Evolutionary conservation across 2,329 filamentous ascomycete species (phyloP), one percentile per base, ranked within the genome.

Genomic region (Colletotrichum sp.): DNA sequence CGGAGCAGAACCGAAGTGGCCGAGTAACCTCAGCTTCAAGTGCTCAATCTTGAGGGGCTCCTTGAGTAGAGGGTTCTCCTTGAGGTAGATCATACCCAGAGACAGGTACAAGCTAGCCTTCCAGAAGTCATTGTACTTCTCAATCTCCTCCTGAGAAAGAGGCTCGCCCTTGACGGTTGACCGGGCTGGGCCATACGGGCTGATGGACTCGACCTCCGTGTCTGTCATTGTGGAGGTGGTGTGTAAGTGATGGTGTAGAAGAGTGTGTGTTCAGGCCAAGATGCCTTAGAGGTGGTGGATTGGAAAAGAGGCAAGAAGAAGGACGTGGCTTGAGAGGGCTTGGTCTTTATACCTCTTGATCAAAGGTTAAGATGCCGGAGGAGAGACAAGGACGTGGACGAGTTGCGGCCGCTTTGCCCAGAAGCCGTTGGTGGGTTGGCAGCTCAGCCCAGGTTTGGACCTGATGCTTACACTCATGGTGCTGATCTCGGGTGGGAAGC

Each of bases 1-100:
- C n/a, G 94, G 92, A 66, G 94, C 94, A 4, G 93, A 95, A 70
- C 94, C 94, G 89, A 95, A 96, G 82, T 96, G 94, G 52, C 94
- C 94, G 3, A 96, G 88, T 11, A 96, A 87, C 78, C 94, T 91
- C 75, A 90, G 88, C 86, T 96, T 96, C 86, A 96, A 88, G 81
- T 96, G 93, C 70, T 95, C 91, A 36, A 90, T 86, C 79, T 91
- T 91, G 78, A 95, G 88, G 2, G 93, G 93, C 79, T 95, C 91
- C 76, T 89, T 89, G 59, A 96, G 90, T 15, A 96, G 89, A 16
- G 94, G 93, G 78, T 96, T 96, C 52, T 93, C 89, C 78, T 90
- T 91, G 75, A 96, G 90, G 81, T 95, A 96, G 80, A 96, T 93
- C 94, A 96, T 96, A 77, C 94, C 94, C 66, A 96, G 85, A 79